These are phyloP conservation scores for Umbelopsis sp. DNA, from an alignment of 192 early-diverging fungal genomes.

Conservation along the genomic window DNA sequence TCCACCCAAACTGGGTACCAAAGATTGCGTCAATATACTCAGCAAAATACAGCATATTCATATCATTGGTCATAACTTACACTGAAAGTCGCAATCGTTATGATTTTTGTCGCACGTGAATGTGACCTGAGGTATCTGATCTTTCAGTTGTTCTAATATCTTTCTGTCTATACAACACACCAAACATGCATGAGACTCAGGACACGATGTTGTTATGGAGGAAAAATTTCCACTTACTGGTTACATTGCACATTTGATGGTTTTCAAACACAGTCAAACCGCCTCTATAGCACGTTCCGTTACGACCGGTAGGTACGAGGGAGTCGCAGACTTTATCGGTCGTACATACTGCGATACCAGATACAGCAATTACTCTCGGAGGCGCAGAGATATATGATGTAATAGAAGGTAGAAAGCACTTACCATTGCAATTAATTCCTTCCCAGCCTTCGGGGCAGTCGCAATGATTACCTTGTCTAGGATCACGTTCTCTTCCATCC, in stretches of 20 bases:
- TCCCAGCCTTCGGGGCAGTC: conserved; percentile 86
- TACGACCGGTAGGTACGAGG: conserved; percentile 65
- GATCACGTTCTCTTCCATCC: conserved; percentile 61
- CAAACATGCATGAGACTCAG: background rate
- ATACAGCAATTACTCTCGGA: background rate
- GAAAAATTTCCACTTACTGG: conserved; percentile 45
- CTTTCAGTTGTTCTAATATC: conserved; percentile 56
- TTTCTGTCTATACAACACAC: conserved; percentile 45
- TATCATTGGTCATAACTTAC: conserved; percentile 32
- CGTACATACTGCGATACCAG: conserved; percentile 52
- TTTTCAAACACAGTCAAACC: conserved; percentile 69
- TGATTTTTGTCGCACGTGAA: conserved; percentile 65
- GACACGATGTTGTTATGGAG: background rate
- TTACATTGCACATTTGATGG: conserved; percentile 74
- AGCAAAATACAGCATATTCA: background rate
- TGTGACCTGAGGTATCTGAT: conserved; percentile 77
- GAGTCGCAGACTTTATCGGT: conserved; percentile 66
- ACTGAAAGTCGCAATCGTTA: conserved; percentile 73
- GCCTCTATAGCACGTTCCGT: conserved; percentile 77
- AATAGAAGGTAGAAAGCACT: background rate
- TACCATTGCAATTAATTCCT: conserved; percentile 93
- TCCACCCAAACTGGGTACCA: conserved; percentile 74
- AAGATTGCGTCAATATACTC: background rate
- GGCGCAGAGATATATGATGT: background rate
- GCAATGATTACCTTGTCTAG: conserved; percentile 59